Base-by-base conservation (phyloP, 139 green algal genomes). In the Chlamydomonas schloesseri region DNA sequence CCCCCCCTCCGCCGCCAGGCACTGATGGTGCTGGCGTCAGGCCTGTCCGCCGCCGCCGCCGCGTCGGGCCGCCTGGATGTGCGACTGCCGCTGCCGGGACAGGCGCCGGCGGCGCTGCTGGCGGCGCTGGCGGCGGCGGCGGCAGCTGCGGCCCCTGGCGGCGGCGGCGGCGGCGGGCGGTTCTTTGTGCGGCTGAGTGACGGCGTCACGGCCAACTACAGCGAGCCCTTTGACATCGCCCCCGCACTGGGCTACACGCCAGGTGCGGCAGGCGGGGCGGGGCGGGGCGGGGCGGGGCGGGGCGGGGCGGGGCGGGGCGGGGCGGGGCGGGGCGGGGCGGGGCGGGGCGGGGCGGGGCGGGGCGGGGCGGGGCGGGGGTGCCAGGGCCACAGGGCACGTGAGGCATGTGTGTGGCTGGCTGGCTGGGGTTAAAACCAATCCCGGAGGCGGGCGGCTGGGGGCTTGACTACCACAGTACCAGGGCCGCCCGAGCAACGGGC, bases 171-270 rank as follows among this genome's bases (percentile, higher is more conserved):
- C n/a, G 28, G 3, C 10, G 33, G 64, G 20, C 42, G 79, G 24
- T 85, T 85, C 67, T 76, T 85, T 31, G n/a, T 85, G 67, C 79
- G 79, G 26, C 37, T 85, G 65, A 64, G 65, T 10, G 79, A 85
- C 68, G 79, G 79, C n/a, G 5, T 64, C 1, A 85, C 60, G 20
- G 76, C 79, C 21, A 85, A 85, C 47, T 85, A 85, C 68, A 76
- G 64, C 46, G 79, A 85, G 67, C 79, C 79, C 9, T 85, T 85
- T 28, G 77, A 84, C 46, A 73, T 83, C 14, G 28, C 21, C 24
- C 33, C 74, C 42, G 53, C 50, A 15, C 0, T 42, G 9, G 4
- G 18, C 8, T 83, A 83, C 36, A 47, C 15, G 47, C 10, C 29
- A 3, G 28, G 72, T 79, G 53, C 4, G 47, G 55, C 55, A 13